phyloP scores from a whole-genome alignment of 2,329 filamentous ascomycete species.

The Exophiala sideris region DNA sequence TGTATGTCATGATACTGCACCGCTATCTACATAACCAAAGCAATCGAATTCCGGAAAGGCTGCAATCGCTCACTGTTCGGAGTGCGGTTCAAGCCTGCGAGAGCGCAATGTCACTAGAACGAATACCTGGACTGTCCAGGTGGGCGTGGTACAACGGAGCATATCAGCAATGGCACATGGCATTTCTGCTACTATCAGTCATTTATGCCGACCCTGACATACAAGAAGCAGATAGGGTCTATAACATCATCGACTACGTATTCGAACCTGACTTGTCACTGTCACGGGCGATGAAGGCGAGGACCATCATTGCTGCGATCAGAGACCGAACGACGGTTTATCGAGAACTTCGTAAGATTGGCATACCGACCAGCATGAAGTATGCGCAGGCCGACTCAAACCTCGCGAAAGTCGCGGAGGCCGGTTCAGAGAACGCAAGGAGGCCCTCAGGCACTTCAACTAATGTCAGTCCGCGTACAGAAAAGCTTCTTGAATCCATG shows the following conservation, averaged over 20 bases:
- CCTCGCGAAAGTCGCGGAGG: neutral
- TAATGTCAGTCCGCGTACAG: too few relatives aligned
- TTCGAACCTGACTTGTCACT: slow-evolving; percentile 59
- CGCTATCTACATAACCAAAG: slow-evolving; percentile 56
- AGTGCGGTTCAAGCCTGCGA: slow-evolving; percentile 56
- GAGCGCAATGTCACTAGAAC: slow-evolving; percentile 54
- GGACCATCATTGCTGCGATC: slow-evolving; percentile 61
- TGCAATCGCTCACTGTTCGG: slow-evolving; percentile 63
- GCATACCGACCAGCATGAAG: slow-evolving; percentile 30
- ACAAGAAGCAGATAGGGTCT: slow-evolving; percentile 63
- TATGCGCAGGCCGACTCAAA: neutral
- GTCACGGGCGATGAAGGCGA: slow-evolving; percentile 55
- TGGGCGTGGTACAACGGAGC: slow-evolving; percentile 72
- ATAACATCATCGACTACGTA: slow-evolving; percentile 68
- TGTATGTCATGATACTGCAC: slow-evolving; percentile 66
- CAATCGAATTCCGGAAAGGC: slow-evolving; percentile 46
- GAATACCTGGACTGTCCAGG: slow-evolving; percentile 47
- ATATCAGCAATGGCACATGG: slow-evolving; percentile 69
- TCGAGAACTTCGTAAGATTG: slow-evolving; percentile 31
- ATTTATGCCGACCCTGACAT: slow-evolving; percentile 58
- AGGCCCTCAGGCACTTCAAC: too few relatives aligned
- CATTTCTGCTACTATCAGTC: slow-evolving; percentile 66
- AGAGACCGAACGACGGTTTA: slow-evolving; percentile 41
- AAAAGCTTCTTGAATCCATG: too few relatives aligned
- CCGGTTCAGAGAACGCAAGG: neutral